A percentile compares a stretch with the other conserved stretches of the same genome.
phyloP scores from a whole-genome alignment of 2,329 filamentous ascomycete genomes.

The Myriosclerotinia scirpicola region DNA sequence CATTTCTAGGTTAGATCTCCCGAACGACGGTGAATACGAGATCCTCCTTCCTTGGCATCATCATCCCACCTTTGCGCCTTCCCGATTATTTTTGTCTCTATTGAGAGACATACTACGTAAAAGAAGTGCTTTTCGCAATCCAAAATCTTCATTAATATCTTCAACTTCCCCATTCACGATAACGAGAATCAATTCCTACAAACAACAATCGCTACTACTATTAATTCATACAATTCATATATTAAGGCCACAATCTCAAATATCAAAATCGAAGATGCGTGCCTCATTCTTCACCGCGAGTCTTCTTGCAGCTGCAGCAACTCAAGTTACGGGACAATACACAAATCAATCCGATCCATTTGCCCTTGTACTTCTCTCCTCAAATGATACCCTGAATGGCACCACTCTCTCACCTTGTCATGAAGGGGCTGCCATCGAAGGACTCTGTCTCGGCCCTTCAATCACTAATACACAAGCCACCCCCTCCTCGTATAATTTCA shows the following conservation, averaged over 20 bases:
- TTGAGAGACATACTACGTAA: not conserved
- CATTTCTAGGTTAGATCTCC: not conserved
- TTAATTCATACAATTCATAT: not conserved
- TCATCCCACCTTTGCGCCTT: constrained; percentile 10
- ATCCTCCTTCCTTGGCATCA: constrained; percentile 13
- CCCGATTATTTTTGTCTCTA: constrained; percentile 3
- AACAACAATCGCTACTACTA: not conserved
- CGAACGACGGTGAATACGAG: constrained; percentile 12
- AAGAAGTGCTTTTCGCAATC: not conserved
- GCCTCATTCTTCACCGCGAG: constrained; percentile 29
- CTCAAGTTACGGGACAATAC: constrained; percentile 35
- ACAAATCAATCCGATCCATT: constrained; percentile 47
- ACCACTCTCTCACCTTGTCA: constrained; percentile 47
- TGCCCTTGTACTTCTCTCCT: constrained; percentile 44
- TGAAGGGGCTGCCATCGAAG: constrained; percentile 50
- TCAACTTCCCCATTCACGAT: not conserved
- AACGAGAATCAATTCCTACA: not conserved
- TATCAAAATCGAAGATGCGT: constrained; percentile 27
- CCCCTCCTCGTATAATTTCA: constrained; percentile 31
- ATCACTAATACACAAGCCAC: constrained; percentile 28
- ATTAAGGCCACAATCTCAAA: not conserved
- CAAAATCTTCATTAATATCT: not conserved
- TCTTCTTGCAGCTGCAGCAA: constrained; percentile 29
- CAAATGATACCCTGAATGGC: constrained; percentile 44
- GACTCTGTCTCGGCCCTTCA: constrained; percentile 43